These are phyloP conservation scores for Pueraria montana DNA, from an alignment of 306 rosid genomes.

Conservation along the genomic window DNA sequence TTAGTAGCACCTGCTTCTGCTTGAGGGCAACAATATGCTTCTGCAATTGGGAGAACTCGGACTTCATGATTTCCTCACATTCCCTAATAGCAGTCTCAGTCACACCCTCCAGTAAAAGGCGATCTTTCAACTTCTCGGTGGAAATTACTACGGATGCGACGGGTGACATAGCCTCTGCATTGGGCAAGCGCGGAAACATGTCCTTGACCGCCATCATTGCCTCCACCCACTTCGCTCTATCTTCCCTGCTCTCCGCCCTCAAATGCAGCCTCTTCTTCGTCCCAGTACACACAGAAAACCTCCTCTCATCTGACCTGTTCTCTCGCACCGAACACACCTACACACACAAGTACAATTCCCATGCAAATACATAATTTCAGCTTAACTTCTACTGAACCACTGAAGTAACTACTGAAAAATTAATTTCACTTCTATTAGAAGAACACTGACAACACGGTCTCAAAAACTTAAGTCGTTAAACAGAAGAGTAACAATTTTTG, in stretches of 20 bases:
- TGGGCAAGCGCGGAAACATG: conserved; percentile 82
- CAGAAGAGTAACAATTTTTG: neutral
- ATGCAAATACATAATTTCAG: neutral
- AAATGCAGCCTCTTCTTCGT: conserved; percentile 67
- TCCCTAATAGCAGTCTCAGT: conserved; percentile 69
- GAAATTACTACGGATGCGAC: conserved; percentile 57
- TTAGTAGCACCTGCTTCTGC: conserved; percentile 75
- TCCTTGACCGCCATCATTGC: conserved; percentile 64
- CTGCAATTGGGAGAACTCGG: conserved; percentile 68
- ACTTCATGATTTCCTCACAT: conserved; percentile 80
- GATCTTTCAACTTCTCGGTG: conserved; percentile 68
- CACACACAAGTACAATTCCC: neutral
- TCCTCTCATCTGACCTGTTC: conserved; percentile 61
- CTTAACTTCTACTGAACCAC: neutral
- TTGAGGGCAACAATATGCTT: conserved; percentile 77
- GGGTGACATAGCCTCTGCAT: conserved; percentile 75
- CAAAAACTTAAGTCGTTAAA: neutral
- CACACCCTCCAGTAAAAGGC: conserved; percentile 71
- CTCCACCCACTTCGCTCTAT: conserved; percentile 56
- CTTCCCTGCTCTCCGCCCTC: conserved; percentile 62
- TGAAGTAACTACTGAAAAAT: neutral
- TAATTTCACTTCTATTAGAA: neutral
- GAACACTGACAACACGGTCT: neutral
- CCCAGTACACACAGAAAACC: conserved; percentile 56
- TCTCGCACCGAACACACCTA: conserved; percentile 61